Evolutionary conservation across 805 yeast species (phyloP).

Genomic region (Candida montana): DNA sequence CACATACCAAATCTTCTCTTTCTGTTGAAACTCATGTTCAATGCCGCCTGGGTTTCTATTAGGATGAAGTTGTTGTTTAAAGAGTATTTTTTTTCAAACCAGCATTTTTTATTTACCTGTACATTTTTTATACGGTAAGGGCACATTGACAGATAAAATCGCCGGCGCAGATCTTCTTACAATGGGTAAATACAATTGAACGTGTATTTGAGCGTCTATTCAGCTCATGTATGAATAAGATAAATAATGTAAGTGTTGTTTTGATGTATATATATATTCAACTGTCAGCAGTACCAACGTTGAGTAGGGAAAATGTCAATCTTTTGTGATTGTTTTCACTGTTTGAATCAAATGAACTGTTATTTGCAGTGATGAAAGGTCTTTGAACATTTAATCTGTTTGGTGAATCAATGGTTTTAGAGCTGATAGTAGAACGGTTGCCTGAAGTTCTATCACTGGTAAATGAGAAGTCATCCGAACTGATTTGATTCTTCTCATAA

Average conservation of each 20-base stretch:
- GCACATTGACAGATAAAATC: too few species aligned
- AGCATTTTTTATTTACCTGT: too few species aligned
- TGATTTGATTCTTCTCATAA: neutral
- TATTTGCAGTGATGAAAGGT: constrained; percentile 3
- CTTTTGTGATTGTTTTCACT: constrained; percentile 5
- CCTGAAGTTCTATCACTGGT: neutral
- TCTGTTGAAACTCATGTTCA: constrained; percentile 21
- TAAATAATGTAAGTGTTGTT: too few species aligned
- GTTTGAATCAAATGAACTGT: constrained; percentile 1
- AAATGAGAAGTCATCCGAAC: neutral
- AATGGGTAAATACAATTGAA: too few species aligned
- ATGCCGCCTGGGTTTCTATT: neutral
- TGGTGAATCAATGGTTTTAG: neutral
- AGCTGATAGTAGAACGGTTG: neutral
- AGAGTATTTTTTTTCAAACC: too few species aligned
- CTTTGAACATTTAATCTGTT: constrained; percentile 1
- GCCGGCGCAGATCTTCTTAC: too few species aligned
- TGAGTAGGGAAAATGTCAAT: constrained; percentile 11
- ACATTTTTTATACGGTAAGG: too few species aligned
- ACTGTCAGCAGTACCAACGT: constrained; percentile 7
- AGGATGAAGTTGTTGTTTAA: too few species aligned
- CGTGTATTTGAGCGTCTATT: too few species aligned
- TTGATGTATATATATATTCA: too few species aligned
- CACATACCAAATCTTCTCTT: constrained; percentile 26
- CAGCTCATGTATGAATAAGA: too few species aligned